Base-by-base conservation (phyloP, 345 rosid species). In the Eucalyptus erythrocorys region DNA sequence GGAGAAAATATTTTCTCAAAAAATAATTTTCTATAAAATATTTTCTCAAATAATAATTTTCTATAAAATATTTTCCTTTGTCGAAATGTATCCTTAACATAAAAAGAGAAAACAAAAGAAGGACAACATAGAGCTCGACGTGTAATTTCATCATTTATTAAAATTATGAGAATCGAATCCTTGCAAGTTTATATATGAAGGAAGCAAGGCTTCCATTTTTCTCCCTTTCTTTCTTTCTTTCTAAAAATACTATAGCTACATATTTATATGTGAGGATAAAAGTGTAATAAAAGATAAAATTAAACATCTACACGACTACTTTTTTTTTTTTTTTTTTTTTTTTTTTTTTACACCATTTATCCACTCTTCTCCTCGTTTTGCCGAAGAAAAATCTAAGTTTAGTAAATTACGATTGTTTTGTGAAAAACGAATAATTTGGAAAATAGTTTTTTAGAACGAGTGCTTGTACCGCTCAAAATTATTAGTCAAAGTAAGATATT, bases 321-420 rank as follows among this genome's bases (percentile, higher is more conserved):
- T 2, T 43, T 40, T n/a, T 64, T 64, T 64, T 32, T 13, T 26
- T 2, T 43, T 40, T n/a, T 64, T 64, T 64, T 32, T n/a, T 13
- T 26, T 2, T 43, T 40, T n/a, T 64, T 64, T 64, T 32, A 64
- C 76, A n/a, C 37, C 7, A 21, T 76, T 37, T 76, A 21, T 76
- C 15, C 47, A 40, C 84, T 76, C 30, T 76, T 43, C 14, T 21
- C 84, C 47, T 68, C 13, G 2, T 68, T 32, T 34, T 40, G 43
- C 12, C 32, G 16, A 21, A 10, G 13, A 76, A 76, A 76, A 76
- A 21, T 37, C 8, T 37, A 19, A 22, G 11, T 15, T 40, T 21
- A 40, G 3, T 40, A 40, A 76, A 10, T 13, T 21, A 4, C 2
- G 2, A 40, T 6, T 3, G 0, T 10, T 11, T 10, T 0, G 5